A percentile compares a stretch with the other conserved stretches of the same genome.
Conservation (phyloP, 2,329 filamentous ascomycete genomes). For the Ascocoryne sarcoides region DNA sequence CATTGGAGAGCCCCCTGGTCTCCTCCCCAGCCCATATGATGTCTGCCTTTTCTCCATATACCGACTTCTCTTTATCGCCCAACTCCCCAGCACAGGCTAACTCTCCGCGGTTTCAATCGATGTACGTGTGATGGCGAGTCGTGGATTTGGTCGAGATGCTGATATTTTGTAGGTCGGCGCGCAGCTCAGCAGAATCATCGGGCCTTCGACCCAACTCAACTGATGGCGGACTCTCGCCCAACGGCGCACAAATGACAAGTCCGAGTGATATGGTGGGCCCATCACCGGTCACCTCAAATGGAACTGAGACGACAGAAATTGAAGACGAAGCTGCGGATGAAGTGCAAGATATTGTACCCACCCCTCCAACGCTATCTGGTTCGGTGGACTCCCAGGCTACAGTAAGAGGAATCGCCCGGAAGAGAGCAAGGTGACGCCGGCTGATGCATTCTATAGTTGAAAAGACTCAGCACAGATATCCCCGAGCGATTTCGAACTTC, state of each 20-base stretch:
- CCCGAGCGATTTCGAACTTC: constrained; percentile 47
- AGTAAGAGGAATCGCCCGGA: too few species aligned
- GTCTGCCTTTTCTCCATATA: constrained; percentile 43
- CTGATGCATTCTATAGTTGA: constrained; percentile 21
- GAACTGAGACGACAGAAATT: constrained; percentile 75
- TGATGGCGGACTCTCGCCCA: constrained; percentile 23
- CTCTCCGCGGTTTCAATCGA: constrained; percentile 39
- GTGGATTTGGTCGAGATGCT: constrained; percentile 3
- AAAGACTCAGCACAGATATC: constrained; percentile 39
- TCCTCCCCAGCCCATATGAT: constrained; percentile 51
- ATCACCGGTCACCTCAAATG: constrained; percentile 77
- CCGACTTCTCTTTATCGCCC: constrained; percentile 46
- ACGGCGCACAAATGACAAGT: constrained; percentile 41
- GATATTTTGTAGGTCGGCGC: constrained; percentile 33
- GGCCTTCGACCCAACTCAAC: constrained; percentile 45
- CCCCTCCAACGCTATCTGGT: constrained; percentile 26
- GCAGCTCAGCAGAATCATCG: constrained; percentile 36
- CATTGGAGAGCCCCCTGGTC: constrained; percentile 53
- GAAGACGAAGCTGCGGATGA: constrained; percentile 67
- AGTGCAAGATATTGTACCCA: constrained; percentile 32
- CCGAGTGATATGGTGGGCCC: constrained; percentile 67
- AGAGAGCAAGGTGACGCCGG: constrained; percentile 7
- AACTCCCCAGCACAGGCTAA: constrained; percentile 39
- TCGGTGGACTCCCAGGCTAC: constrained; percentile 24
- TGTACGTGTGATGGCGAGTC: constrained; percentile 34